Conservation (phyloP, 305 asterid genomes). For the Plantago coronopus region DNA sequence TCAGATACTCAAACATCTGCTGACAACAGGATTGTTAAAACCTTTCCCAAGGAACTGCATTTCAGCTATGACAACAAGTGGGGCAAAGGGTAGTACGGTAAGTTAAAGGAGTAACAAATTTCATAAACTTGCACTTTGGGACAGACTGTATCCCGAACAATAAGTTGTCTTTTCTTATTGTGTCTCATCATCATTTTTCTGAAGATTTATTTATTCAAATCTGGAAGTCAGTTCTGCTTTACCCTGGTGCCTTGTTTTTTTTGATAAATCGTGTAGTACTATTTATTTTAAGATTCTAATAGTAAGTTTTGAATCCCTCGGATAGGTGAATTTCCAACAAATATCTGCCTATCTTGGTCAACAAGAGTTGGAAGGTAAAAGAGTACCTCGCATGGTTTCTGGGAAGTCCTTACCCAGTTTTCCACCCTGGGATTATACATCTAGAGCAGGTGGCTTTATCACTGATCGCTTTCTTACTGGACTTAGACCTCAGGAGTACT, state of each 20-base stretch:
- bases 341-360: slow-evolving; percentile 95
- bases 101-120: slow-evolving; percentile 27
- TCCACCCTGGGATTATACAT: slow-evolving; percentile 93
- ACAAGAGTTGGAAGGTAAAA: slow-evolving; percentile 97
- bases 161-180: not conserved
- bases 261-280: slow-evolving; percentile 1
- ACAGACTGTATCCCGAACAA: not conserved
- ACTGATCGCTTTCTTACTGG: slow-evolving; percentile 96
- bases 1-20: slow-evolving; percentile 71
- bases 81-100: slow-evolving; percentile 99
- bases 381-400: slow-evolving; percentile 98
- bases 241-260: slow-evolving; percentile 14
- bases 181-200: not conserved
- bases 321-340: slow-evolving; percentile 94
- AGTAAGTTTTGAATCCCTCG: slow-evolving; percentile 20
- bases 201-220: not conserved
- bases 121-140: slow-evolving; percentile 8
- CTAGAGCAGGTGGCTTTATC: slow-evolving; percentile 96
- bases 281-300: slow-evolving; percentile 13
- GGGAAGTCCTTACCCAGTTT: slow-evolving; percentile 94
- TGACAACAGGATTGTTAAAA: slow-evolving; percentile 68
- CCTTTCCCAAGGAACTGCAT: slow-evolving; percentile 96
- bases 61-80: slow-evolving; percentile 91
- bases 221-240: not conserved
- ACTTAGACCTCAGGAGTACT: slow-evolving; percentile 95